Percentiles rank a stretch among this genome's conserved stretches.
Evolutionary conservation across 345 rosid species (phyloP).

Genomic region (Eucalyptus marginata): DNA sequence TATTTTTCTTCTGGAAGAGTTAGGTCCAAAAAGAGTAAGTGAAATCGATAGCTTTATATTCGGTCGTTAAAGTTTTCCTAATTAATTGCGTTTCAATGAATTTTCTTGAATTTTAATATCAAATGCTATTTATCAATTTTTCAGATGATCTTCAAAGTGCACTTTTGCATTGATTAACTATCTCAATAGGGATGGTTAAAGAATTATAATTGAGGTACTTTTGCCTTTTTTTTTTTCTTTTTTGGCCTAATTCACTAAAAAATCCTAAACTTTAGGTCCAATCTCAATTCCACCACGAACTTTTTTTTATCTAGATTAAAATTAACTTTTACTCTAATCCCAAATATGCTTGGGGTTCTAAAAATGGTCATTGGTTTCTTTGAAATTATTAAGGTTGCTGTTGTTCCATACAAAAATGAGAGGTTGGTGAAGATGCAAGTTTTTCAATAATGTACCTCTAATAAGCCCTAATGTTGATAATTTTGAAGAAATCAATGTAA

Average conservation of each 20-base stretch:
- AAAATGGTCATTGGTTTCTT: too few species aligned
- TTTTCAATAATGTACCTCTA: not conserved
- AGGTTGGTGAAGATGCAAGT: not conserved
- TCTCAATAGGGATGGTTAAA: not conserved
- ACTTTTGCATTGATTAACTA: not conserved
- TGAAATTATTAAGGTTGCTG: too few species aligned
- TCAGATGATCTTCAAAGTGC: not conserved
- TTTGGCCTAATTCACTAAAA: not conserved
- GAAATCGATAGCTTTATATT: not conserved
- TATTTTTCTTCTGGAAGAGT: not conserved
- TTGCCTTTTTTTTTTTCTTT: not conserved
- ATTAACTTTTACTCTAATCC: too few species aligned
- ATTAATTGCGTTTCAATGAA: not conserved
- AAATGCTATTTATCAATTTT: not conserved
- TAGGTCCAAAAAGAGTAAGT: not conserved
- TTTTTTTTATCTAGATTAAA: not conserved
- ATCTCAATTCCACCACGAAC: fast-evolving
- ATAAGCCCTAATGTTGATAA: not conserved
- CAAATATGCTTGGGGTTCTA: too few species aligned
- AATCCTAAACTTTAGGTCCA: not conserved
- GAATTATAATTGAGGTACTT: not conserved
- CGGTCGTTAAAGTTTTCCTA: not conserved
- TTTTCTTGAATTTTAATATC: not conserved
- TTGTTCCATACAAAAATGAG: too few species aligned
- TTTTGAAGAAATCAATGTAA: not conserved